These are phyloP conservation scores for Xylariaceae sp. DNA, from an alignment of 2,329 filamentous ascomycete species.

Conservation along the genomic window DNA sequence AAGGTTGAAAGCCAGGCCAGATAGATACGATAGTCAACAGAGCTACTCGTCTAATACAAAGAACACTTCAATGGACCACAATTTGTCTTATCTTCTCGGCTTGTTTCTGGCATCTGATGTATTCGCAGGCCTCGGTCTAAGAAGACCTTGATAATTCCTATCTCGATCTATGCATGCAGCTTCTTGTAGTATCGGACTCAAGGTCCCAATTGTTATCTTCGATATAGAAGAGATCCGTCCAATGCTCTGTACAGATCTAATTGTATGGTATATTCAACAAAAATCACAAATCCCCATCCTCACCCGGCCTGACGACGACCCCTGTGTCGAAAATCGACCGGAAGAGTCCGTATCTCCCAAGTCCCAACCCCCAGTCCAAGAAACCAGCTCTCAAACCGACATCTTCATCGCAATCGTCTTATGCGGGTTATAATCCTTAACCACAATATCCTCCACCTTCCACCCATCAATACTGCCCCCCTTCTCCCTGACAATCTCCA, in stretches of 20 bases:
- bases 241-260: neutral
- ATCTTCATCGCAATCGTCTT: conserved; percentile 97
- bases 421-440: conserved; percentile 85
- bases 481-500: conserved; percentile 65
- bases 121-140: neutral
- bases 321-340: too few species aligned
- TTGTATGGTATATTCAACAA: too few species aligned
- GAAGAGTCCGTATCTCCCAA: neutral
- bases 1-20: too few species aligned
- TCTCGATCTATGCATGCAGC: neutral
- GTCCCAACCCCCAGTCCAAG: neutral
- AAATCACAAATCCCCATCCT: too few species aligned
- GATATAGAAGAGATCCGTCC: neutral
- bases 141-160: neutral
- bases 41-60: too few species aligned
- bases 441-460: conserved; percentile 79
- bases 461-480: conserved; percentile 83
- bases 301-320: too few species aligned
- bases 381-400: conserved; percentile 61
- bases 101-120: neutral
- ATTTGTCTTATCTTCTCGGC: neutral
- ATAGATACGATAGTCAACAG: too few species aligned
- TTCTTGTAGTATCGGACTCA: neutral
- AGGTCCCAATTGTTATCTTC: neutral
- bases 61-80: too few species aligned